Evolutionary conservation across 1,284 basidiomycete genomes (phyloP).

Genomic region (Malassezia equina): DNA sequence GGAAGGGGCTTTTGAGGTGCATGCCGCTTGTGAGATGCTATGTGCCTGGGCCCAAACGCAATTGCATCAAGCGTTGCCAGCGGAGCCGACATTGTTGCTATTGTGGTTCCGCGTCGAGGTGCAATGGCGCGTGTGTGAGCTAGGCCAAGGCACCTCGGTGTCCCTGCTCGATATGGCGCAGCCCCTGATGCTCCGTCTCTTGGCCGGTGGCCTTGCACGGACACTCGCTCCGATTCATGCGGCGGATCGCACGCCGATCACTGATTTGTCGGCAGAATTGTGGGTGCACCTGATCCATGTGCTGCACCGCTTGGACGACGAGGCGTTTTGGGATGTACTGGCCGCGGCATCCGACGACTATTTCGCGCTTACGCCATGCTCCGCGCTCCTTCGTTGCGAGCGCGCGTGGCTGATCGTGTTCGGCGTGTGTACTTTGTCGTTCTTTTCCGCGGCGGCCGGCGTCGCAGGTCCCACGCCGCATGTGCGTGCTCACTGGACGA

Average conservation of each 20-base stretch:
- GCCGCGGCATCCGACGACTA: constrained; percentile 26
- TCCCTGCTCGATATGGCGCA: constrained; percentile 10
- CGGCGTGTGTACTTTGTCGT: constrained; percentile 63
- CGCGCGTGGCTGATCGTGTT: constrained; percentile 64
- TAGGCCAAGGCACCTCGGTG: background rate
- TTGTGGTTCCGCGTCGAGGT: constrained; percentile 36
- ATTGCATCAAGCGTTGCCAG: background rate
- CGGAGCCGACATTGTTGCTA: constrained; percentile 5
- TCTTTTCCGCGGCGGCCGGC: constrained; percentile 62
- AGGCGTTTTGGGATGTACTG: constrained; percentile 26
- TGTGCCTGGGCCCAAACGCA: constrained; percentile 2
- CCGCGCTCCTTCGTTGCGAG: constrained; percentile 49
- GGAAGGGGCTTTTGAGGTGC: background rate
- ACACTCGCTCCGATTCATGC: background rate
- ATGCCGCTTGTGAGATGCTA: background rate
- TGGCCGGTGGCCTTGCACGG: constrained; percentile 30
- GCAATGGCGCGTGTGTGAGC: constrained; percentile 19
- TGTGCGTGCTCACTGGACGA: constrained; percentile 61
- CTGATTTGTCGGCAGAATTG: constrained; percentile 56
- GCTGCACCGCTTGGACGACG: constrained; percentile 21
- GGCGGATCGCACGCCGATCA: constrained; percentile 26
- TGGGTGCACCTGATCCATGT: constrained; percentile 70
- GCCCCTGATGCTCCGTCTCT: constrained; percentile 27
- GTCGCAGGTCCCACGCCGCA: constrained; percentile 51
- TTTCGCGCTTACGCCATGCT: constrained; percentile 51